phyloP scores from a whole-genome alignment of 352 stramenopile genomes.

The Phytopythium oedochilum region DNA sequence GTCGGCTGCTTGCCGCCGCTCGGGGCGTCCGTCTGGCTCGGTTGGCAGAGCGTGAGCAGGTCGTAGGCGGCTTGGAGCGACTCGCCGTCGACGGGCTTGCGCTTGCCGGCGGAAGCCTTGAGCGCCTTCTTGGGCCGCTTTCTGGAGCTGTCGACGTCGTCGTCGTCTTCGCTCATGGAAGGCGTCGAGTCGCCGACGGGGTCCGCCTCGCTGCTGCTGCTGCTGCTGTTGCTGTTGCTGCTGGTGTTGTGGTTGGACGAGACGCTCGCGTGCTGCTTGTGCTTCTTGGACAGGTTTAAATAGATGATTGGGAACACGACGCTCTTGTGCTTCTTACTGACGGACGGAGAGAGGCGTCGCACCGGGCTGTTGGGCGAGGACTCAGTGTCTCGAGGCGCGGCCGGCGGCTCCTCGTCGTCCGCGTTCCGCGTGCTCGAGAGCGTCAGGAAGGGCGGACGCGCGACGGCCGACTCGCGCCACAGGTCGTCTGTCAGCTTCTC shows the following conservation, averaged over 20 bases:
- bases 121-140: neutral
- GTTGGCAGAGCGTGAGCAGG: conserved; percentile 45
- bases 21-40: conserved; percentile 10
- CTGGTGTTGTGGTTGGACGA: neutral
- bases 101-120: neutral
- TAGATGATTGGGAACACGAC: conserved; percentile 75
- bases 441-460: conserved; percentile 46
- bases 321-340: conserved; percentile 50
- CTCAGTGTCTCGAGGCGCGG: neutral
- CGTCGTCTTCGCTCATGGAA: conserved; percentile 1
- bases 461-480: conserved; percentile 50
- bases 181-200: conserved; percentile 1
- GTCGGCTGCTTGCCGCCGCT: conserved; percentile 6
- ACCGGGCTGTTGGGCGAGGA: conserved; percentile 17
- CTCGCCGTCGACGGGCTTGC: conserved; percentile 39
- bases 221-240: neutral
- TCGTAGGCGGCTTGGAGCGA: conserved; percentile 70
- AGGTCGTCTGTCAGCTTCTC: conserved; percentile 47
- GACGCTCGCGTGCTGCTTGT: conserved; percentile 17
- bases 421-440: conserved; percentile 60
- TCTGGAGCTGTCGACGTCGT: neutral
- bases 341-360: conserved; percentile 20
- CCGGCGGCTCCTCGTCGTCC: conserved; percentile 11
- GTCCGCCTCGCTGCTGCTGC: conserved; percentile 1
- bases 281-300: conserved; percentile 71